Base-by-base conservation (phyloP, 2,329 filamentous ascomycete genomes). In the Plenodomus tracheiphilus region DNA sequence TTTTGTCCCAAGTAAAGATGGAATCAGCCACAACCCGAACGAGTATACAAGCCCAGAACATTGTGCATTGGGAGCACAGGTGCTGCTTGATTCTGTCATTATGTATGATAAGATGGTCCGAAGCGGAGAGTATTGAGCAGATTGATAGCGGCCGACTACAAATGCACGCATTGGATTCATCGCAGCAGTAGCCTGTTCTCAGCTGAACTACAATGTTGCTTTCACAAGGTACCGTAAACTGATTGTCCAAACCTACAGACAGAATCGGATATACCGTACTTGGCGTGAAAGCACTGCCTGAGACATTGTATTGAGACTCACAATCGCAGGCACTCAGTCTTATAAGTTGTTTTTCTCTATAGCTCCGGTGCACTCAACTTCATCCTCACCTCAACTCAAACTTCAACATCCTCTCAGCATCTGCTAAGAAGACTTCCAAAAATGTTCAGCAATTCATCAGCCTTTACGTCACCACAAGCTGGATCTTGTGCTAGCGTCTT, bases 21-120 rank as follows among this genome's bases (percentile, higher is more conserved):
- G 75, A 0, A 67, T 77, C 9, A 74, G 69, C 43, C 75, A 77
- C 46, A 75, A 77, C 60, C 75, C 75, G 7, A 60, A 69, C 3
- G 75, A 77, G 56, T 77, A 70, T 43, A 73, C 71, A 13, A 73
- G 64, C 43, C 73, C 73, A 0, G 72, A 76, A 48, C 71, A 74
- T 47, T 78, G 75, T 62, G 69, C 69, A 4, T 56, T 76, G 41
- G 75, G 74, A 0, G 72, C 74, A 4, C 78, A 81, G 58, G 71
- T 79, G 2, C 49, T 81, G 51, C 63, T 80, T 32, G 75, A 77
- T 21, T 49, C 65, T 1, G 59, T 67, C 6, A 39, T 66, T 13
- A 28, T 41, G 8, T 66, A 62, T 41, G 63, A 68, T 47, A 47
- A 59, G 25, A 32, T 8, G 6, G 28, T 15, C 28, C 8, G 11